Percentiles rank a stretch among this genome's conserved stretches.
Conservation (phyloP, 2,329 filamentous ascomycete genomes). For the Cryphonectria carpinicola region DNA sequence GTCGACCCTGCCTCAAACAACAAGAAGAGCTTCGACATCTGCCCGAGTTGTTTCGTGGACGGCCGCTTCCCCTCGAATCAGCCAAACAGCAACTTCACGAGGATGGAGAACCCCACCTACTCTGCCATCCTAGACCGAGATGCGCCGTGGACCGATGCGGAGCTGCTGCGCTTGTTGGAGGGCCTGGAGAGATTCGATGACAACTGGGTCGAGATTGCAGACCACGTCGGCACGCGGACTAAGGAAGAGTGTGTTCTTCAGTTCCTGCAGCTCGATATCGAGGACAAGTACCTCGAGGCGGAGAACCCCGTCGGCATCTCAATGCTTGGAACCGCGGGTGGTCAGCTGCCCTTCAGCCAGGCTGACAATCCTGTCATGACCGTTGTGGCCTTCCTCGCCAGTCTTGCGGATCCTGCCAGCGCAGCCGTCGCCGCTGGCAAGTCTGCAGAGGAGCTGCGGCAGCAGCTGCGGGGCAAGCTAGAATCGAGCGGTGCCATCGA, state of each 20-base stretch:
- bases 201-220: slow-evolving; percentile 91
- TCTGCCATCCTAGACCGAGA: slow-evolving; percentile 79
- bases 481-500: slow-evolving; percentile 54
- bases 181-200: slow-evolving; percentile 92
- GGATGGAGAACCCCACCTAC: slow-evolving; percentile 87
- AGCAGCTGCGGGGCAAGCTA: slow-evolving; percentile 76
- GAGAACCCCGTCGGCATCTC: slow-evolving; percentile 66
- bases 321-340: slow-evolving; percentile 72
- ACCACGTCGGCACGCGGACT: slow-evolving; percentile 88
- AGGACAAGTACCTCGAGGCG: slow-evolving; percentile 93
- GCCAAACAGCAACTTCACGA: slow-evolving; percentile 79
- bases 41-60: slow-evolving; percentile 87
- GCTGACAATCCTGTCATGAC: slow-evolving; percentile 96
- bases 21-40: slow-evolving; percentile 82
- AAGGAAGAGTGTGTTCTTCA: slow-evolving; percentile 96
- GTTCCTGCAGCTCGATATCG: slow-evolving; percentile 94
- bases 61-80: slow-evolving; percentile 81
- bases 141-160: slow-evolving; percentile 87
- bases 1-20: slow-evolving; percentile 54
- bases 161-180: slow-evolving; percentile 87
- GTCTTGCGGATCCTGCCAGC: slow-evolving; percentile 85
- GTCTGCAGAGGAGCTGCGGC: slow-evolving; percentile 84
- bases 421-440: slow-evolving; percentile 89
- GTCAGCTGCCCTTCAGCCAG: slow-evolving; percentile 86
- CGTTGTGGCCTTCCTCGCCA: slow-evolving; percentile 91